phyloP scores from a whole-genome alignment of 352 stramenopile species.

The Phytophthora pini region DNA sequence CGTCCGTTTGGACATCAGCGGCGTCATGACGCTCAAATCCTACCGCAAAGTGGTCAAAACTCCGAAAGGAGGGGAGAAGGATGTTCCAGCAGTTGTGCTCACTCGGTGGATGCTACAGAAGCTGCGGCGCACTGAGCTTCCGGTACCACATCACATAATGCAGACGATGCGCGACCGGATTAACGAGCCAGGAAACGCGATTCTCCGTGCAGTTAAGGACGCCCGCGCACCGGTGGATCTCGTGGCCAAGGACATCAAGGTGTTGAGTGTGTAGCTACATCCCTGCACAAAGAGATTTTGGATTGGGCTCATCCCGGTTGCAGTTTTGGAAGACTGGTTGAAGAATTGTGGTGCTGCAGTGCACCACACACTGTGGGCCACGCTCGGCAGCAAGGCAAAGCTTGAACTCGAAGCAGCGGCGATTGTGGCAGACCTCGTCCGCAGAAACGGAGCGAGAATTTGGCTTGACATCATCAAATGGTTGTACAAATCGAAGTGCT shows the following conservation, averaged over 20 bases:
- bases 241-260: constrained; percentile 23
- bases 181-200: constrained; percentile 37
- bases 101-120: constrained; percentile 39
- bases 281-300: background rate
- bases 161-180: constrained; percentile 42
- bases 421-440: constrained; percentile 1
- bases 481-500: too few species aligned
- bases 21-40: constrained; percentile 40
- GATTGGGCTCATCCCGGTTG: constrained; percentile 5
- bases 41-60: constrained; percentile 33
- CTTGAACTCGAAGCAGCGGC: background rate
- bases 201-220: constrained; percentile 34
- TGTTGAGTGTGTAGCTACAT: constrained; percentile 15
- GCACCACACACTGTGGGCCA: too few species aligned
- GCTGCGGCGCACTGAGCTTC: constrained; percentile 29
- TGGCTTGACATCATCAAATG: constrained; percentile 7
- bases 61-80: constrained; percentile 23
- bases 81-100: constrained; percentile 37
- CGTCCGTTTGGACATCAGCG: constrained; percentile 43
- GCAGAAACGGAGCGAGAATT: background rate
- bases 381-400: too few species aligned
- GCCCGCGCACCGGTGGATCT: constrained; percentile 19
- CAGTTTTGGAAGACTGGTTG: background rate
- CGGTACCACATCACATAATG: constrained; percentile 32
- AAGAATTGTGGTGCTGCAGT: too few species aligned